phyloP scores from a whole-genome alignment of 345 rosid genomes.

The Arabidopsis thaliana region DNA sequence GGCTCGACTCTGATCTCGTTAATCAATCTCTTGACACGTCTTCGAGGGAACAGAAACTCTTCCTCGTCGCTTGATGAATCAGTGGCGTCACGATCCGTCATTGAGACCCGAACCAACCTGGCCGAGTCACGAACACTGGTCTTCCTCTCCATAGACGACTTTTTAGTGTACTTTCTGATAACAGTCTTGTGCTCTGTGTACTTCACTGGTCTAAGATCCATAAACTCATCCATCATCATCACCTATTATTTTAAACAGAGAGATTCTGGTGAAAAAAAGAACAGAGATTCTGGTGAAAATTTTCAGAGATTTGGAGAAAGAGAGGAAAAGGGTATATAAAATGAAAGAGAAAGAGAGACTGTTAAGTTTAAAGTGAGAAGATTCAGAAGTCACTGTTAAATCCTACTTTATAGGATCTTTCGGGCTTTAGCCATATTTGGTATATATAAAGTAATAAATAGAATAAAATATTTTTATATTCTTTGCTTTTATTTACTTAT shows the following conservation, averaged over 20 bases:
- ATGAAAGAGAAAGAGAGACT: not conserved
- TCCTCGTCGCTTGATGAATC: slow-evolving; percentile 85
- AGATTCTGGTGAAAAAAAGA: slow-evolving; percentile 7
- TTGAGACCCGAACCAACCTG: slow-evolving; percentile 61
- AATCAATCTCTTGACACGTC: slow-evolving; percentile 70
- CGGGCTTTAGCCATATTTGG: slow-evolving; percentile 19
- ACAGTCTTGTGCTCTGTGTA: slow-evolving; percentile 67
- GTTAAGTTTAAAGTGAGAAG: slow-evolving; percentile 32
- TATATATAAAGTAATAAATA: not conserved
- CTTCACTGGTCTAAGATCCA: slow-evolving; percentile 57
- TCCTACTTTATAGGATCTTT: slow-evolving; percentile 42
- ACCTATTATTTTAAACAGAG: not conserved
- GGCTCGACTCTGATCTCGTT: slow-evolving; percentile 73
- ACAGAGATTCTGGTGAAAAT: slow-evolving; percentile 29
- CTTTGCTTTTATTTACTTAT: slow-evolving; percentile 12
- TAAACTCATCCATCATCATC: slow-evolving; percentile 28
- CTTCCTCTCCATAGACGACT: slow-evolving; percentile 27
- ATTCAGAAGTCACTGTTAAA: slow-evolving; percentile 30
- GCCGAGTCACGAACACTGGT: slow-evolving; percentile 28
- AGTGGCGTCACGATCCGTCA: slow-evolving; percentile 81
- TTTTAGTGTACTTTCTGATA: slow-evolving; percentile 53
- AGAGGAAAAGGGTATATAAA: not conserved
- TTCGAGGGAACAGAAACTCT: slow-evolving; percentile 46
- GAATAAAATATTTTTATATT: not conserved
- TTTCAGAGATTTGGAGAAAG: not conserved